These are phyloP conservation scores for Hypoxylon fuscum DNA, from an alignment of 495 filamentous ascomycete species.

Conservation along the genomic window DNA sequence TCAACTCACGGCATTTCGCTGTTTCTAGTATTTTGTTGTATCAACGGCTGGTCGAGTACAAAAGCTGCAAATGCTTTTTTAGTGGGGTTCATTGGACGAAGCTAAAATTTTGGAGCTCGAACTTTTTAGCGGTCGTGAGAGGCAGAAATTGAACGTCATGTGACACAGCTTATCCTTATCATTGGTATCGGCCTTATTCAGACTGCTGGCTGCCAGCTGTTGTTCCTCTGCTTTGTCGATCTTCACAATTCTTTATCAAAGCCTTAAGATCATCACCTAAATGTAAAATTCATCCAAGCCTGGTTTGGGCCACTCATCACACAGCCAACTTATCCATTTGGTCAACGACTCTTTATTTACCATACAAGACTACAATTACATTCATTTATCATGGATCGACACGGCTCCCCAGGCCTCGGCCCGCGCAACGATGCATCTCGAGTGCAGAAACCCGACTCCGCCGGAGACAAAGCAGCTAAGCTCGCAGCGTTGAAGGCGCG, in stretches of 20 bases:
- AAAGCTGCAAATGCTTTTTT: conserved; percentile 22
- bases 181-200: not conserved
- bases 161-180: conserved; percentile 29
- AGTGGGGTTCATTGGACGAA: conserved; percentile 28
- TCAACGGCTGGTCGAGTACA: conserved; percentile 18
- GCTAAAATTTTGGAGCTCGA: conserved; percentile 43
- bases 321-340: too few species aligned
- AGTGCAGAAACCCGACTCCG: conserved; percentile 61
- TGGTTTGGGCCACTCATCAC: too few species aligned
- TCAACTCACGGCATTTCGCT: conserved; percentile 25
- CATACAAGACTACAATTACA: conserved; percentile 39
- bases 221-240: too few species aligned
- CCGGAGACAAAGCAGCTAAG: conserved; percentile 58
- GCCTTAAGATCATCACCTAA: too few species aligned
- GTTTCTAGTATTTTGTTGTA: conserved; percentile 13
- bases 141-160: conserved; percentile 41
- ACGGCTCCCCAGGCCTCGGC: conserved; percentile 56
- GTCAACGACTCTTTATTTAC: conserved; percentile 27
- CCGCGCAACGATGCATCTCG: conserved; percentile 62
- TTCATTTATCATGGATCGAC: conserved; percentile 59
- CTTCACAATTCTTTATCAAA: too few species aligned
- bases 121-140: conserved; percentile 42
- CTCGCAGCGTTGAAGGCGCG: conserved; percentile 81
- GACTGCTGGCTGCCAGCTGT: too few species aligned
- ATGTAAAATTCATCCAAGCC: too few species aligned